These are phyloP conservation scores for Penicillium janthinellum DNA, from an alignment of 2,329 filamentous ascomycete species.

Conservation along the genomic window DNA sequence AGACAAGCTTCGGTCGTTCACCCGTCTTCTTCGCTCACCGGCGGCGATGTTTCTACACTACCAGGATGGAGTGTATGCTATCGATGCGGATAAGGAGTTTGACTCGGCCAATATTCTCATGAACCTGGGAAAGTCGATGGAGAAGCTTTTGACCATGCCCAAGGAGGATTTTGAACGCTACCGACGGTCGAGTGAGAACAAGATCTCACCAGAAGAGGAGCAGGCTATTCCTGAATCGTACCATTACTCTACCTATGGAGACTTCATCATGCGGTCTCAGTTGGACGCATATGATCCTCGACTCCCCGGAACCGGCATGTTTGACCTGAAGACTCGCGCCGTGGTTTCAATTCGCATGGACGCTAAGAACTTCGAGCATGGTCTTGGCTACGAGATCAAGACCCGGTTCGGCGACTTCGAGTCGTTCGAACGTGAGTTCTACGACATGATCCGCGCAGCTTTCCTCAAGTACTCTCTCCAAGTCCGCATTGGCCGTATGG, in stretches of 20 bases:
- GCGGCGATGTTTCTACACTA: slow-evolving; percentile 79
- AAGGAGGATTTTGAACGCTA: slow-evolving; percentile 86
- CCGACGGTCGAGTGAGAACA: slow-evolving; percentile 66
- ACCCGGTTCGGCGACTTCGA: slow-evolving; percentile 75
- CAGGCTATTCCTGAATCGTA: slow-evolving; percentile 74
- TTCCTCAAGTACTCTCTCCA: slow-evolving; percentile 97
- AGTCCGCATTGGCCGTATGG: slow-evolving; percentile 96
- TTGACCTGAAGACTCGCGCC: slow-evolving; percentile 93
- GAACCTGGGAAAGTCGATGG: slow-evolving; percentile 93
- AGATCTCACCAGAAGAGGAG: slow-evolving; percentile 68
- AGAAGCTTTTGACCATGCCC: slow-evolving; percentile 85
- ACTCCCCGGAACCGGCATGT: slow-evolving; percentile 88
- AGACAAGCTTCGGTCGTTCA: slow-evolving; percentile 66
- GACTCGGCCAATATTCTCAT: slow-evolving; percentile 83
- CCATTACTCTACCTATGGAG: slow-evolving; percentile 82
- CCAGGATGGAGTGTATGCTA: slow-evolving; percentile 84
- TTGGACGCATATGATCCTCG: slow-evolving; percentile 86
- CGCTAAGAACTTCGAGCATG: slow-evolving; percentile 67
- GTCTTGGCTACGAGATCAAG: slow-evolving; percentile 84
- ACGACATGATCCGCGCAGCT: slow-evolving; percentile 91
- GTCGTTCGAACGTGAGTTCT: slow-evolving; percentile 94
- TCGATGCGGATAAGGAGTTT: slow-evolving; percentile 93
- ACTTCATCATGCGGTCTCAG: slow-evolving; percentile 93
- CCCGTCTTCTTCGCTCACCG: slow-evolving; percentile 70
- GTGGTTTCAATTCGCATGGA: slow-evolving; percentile 93